Evolutionary conservation across 2,329 filamentous ascomycete genomes (phyloP), one percentile per base, ranked within the genome.

Genomic region (Scolecobasidium constrictum): DNA sequence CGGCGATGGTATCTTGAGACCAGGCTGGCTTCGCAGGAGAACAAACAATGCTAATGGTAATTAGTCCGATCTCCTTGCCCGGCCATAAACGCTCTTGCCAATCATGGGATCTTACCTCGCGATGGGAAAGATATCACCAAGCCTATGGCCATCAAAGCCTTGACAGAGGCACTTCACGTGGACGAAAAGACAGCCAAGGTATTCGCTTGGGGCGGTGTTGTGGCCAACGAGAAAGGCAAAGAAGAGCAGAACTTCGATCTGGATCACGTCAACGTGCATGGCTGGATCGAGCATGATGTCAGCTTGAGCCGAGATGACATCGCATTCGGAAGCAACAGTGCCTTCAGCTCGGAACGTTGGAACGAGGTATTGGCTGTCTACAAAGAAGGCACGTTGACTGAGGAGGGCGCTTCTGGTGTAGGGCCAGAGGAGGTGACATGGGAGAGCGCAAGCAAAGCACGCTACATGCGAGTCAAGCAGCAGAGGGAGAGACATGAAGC

Each of bases 51-150:
- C n/a, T n/a, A n/a, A n/a, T n/a, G n/a, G n/a, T n/a, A 5, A 4
- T 19, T 21, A 45, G 43, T 45, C 12, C 43, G 43, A 11, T 48
- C 46, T 19, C 45, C 47, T 18, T 48, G 47, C 21, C 47, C 45
- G 9, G 23, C 19, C 5, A 45, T 47, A 19, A 48, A 48, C 36
- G 41, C 45, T 12, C 42, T 48, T 16, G 47, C 47, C n/a, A 48
- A 48, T 20, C 47, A 48, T 38, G 7, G 19, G 19, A 44, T 47
- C 19, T 35, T 48, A 4, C 45, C 45, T 18, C 47, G 43, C 26
- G 20, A 47, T 26, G 47, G 47, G 36, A 47, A 45, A 35, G 15
- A 22, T 18, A 47, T 48, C 22, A 47, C 41, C 2, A 42, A 40
- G 28, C 37, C 40, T 4, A 35, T 38, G 41, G 36, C 39, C 13